A percentile compares a stretch with the other conserved stretches of the same genome.
These are phyloP conservation scores for Leccinum aurantiacum DNA, from an alignment of 768 basidiomycete genomes.

Conservation along the genomic window DNA sequence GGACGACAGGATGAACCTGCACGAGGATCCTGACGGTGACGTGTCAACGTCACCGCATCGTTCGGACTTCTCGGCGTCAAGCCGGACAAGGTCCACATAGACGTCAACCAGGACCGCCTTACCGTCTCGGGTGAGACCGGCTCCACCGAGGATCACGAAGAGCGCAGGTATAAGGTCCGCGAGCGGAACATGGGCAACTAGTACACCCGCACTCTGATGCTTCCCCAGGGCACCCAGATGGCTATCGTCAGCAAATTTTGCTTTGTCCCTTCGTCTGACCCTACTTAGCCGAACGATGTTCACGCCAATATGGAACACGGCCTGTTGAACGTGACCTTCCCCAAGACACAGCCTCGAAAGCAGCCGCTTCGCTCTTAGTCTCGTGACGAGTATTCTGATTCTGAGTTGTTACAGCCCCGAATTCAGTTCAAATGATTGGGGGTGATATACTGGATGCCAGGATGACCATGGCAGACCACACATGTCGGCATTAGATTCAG, in stretches of 20 bases:
- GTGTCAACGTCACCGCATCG: too few relatives aligned
- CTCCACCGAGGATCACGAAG: conserved; percentile 25
- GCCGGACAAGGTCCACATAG: conserved; percentile 52
- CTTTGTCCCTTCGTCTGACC: too few relatives aligned
- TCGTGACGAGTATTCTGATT: too few relatives aligned
- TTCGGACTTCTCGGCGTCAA: too few relatives aligned
- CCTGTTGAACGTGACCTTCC: conserved; percentile 43
- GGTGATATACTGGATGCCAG: too few relatives aligned
- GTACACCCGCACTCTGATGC: conserved; percentile 47
- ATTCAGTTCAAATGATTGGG: too few relatives aligned
- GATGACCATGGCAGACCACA: too few relatives aligned
- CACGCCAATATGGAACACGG: conserved; percentile 44
- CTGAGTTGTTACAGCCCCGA: too few relatives aligned
- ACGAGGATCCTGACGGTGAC: too few relatives aligned
- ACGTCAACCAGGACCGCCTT: conserved; percentile 49
- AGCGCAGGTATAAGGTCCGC: conserved; percentile 35
- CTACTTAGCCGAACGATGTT: conserved; percentile 31
- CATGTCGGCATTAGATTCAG: too few relatives aligned
- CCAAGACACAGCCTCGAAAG: conserved; percentile 41
- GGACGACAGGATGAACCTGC: too few relatives aligned
- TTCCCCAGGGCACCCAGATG: conserved; percentile 48
- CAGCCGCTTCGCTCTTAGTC: conserved; percentile 21
- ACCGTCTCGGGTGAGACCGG: conserved; percentile 51
- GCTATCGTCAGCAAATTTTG: background rate
- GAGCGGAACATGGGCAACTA: conserved; percentile 47